Percentiles rank a stretch among this genome's conserved stretches.
Conservation (phyloP, 1,284 basidiomycete species). For the Irpex sp. region DNA sequence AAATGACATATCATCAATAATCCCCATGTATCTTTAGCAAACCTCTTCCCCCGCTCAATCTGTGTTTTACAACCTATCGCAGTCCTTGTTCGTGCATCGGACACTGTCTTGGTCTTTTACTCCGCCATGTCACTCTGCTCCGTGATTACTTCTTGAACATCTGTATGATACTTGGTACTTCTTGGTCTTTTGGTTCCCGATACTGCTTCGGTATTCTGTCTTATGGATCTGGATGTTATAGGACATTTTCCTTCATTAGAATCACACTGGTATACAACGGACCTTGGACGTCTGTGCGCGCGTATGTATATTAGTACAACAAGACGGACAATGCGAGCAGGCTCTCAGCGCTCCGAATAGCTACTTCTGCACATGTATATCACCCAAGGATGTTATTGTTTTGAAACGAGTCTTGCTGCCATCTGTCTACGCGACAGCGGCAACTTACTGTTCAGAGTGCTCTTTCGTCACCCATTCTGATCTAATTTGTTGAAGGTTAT, state of each 20-base stretch:
- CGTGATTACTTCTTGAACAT: background rate
- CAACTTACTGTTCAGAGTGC: no score
- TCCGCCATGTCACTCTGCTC: background rate
- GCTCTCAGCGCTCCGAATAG: background rate
- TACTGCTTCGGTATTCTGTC: background rate
- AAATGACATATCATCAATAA: background rate
- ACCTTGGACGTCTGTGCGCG: background rate
- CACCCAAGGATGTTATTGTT: no score
- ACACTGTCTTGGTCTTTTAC: background rate
- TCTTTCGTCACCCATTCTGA: background rate
- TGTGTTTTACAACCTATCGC: background rate
- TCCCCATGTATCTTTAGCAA: slow-evolving; percentile 8
- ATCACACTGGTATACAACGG: background rate
- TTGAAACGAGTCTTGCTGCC: background rate
- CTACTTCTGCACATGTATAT: background rate
- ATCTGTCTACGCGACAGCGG: background rate
- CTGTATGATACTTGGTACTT: background rate
- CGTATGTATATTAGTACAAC: background rate
- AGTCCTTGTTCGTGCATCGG: background rate
- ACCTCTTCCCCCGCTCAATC: background rate
- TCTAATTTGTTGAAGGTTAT: background rate
- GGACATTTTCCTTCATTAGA: background rate
- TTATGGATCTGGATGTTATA: background rate
- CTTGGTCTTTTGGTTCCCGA: background rate
- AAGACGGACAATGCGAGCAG: background rate